Base-by-base conservation (phyloP, 306 rosid species). In the Cucumis hystrix region DNA sequence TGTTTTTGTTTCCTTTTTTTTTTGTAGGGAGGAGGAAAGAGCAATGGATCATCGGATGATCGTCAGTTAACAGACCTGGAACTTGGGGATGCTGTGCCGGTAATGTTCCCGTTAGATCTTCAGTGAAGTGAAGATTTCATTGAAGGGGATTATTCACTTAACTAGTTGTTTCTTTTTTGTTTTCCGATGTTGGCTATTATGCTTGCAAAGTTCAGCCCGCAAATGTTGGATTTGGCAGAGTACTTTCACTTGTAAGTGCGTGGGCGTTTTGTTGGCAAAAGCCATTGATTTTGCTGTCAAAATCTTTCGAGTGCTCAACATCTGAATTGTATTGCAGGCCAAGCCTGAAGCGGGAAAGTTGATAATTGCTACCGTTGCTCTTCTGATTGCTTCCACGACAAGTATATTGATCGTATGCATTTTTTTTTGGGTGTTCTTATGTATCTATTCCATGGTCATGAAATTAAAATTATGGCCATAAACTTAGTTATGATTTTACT, bases 321-420 rank as follows among this genome's bases (percentile, higher is more conserved):
- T 72, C 77, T 51, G 18, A 30, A 74, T 60, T 78, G 47, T 35
- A 69, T 79, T 74, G 43, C 81, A 85, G 96, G 92, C 92, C 69
- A 90, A 85, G 79, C 89, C 96, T 43, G 96, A 90, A 74, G 89
- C 83, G 51, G 88, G 91, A 66, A 85, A 81, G 76, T 79, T 90
- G 87, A 25, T 81, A 69, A 62, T 90, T 78, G 92, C 86, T 62
- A 90, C 96, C 0, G 37, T 85, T 75, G 96, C 96, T 68, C 83
- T 90, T 75, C 84, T 90, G 82, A 62, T 90, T 85, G 92, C 92
- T 25, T 88, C 96, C 80, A 88, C 96, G 75, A 71, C 96, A 35
- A 88, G 87, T 76, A 79, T 87, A 79, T 83, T 90, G 85, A 88
- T 90, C 76, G 92, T 90, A 88, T 80, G 90, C 30, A 59, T 74